phyloP scores from a whole-genome alignment of 257 asterid species.

The Avicennia marina region DNA sequence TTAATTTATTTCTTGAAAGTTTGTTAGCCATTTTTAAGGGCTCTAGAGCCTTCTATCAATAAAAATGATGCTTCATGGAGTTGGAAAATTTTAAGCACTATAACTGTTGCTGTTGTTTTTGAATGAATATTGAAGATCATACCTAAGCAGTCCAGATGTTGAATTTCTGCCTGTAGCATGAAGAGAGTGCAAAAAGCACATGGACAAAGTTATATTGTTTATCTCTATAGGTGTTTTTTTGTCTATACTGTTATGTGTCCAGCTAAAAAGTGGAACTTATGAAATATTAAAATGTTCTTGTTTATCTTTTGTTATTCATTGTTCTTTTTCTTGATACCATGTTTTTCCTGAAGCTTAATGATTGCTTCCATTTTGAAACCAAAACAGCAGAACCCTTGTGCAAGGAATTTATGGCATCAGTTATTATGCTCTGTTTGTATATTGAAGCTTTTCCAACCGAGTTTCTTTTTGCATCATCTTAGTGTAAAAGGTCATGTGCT shows the following conservation, averaged over 20 bases:
- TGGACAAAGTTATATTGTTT: not conserved
- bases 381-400: not conserved
- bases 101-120: not conserved
- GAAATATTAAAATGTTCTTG: not conserved
- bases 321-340: not conserved
- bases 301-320: not conserved
- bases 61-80: not conserved
- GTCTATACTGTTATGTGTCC: not conserved
- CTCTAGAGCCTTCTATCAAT: no score
- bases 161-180: not conserved
- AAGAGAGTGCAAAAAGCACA: not conserved
- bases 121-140: not conserved
- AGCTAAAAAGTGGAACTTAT: not conserved
- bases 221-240: not conserved
- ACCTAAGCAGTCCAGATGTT: not conserved
- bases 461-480: slow-evolving; percentile 5
- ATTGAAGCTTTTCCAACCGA: not conserved
- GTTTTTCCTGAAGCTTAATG: not conserved
- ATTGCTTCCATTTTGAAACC: not conserved
- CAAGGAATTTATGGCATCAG: not conserved
- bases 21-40: no score
- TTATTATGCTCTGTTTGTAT: not conserved
- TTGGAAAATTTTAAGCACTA: not conserved
- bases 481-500: slow-evolving; percentile 5
- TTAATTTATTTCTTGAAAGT: no score